These are phyloP conservation scores for Fraxinus greggii DNA, from an alignment of 305 asterid genomes.

Conservation along the genomic window DNA sequence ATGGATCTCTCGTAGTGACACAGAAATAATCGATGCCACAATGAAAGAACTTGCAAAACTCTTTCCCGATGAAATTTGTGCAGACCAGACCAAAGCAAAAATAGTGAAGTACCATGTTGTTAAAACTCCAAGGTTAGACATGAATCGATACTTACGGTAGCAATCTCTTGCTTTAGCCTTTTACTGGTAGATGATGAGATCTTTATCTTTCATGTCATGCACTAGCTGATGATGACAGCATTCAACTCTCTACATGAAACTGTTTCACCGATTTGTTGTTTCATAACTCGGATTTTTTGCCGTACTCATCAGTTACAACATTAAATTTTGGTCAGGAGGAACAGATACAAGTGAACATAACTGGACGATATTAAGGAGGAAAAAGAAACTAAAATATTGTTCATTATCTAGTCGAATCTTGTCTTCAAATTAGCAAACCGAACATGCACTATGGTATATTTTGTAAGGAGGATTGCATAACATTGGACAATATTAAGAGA, in stretches of 20 bases:
- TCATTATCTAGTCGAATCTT: background rate
- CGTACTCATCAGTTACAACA: background rate
- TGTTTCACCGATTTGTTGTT: background rate
- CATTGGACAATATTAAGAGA: background rate
- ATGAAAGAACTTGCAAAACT: conserved; percentile 92
- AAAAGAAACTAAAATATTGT: background rate
- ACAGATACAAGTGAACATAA: background rate
- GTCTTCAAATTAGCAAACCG: background rate
- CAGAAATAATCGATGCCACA: conserved; percentile 88
- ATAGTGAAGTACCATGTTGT: conserved; percentile 86
- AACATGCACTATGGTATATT: background rate
- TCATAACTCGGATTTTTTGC: background rate
- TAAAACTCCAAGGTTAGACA: conserved; percentile 84
- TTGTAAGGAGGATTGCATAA: background rate
- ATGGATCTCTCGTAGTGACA: conserved; percentile 81
- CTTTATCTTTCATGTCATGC: background rate
- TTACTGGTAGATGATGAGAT: background rate
- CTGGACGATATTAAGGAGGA: no score
- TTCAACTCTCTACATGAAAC: background rate
- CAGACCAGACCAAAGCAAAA: conserved; percentile 96
- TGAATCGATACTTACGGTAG: background rate
- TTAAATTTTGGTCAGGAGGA: background rate
- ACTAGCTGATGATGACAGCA: background rate
- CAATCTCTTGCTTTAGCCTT: background rate
- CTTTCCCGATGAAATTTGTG: conserved; percentile 86